Evolutionary conservation across 192 early-diverging fungal species (phyloP).

Genomic region (Coemansia sp.): DNA sequence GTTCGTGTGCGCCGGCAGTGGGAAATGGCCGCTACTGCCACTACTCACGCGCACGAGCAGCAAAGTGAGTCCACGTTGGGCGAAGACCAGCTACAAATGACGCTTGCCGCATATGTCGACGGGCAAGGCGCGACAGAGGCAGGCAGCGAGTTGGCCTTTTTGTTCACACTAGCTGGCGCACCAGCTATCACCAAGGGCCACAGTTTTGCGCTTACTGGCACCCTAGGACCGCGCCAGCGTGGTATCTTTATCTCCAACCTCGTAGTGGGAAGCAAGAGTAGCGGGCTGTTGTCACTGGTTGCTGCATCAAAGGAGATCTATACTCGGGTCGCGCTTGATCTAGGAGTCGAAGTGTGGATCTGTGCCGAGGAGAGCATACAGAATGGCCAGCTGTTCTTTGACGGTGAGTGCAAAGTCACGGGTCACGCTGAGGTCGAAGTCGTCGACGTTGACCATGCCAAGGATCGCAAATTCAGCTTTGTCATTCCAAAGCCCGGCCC

Average conservation of each 20-base stretch:
- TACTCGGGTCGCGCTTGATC: slow-evolving; percentile 30
- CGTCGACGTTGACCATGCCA: slow-evolving; percentile 51
- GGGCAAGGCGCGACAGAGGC: slow-evolving; percentile 13
- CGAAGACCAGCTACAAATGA: slow-evolving; percentile 12
- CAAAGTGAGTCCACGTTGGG: not conserved
- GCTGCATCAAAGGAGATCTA: slow-evolving; percentile 55
- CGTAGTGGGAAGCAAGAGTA: slow-evolving; percentile 14
- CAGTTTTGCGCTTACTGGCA: slow-evolving; percentile 56
- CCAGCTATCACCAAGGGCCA: slow-evolving; percentile 16
- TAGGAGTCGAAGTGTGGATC: slow-evolving; percentile 40
- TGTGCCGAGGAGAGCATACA: slow-evolving; percentile 50
- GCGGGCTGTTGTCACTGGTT: slow-evolving; percentile 21
- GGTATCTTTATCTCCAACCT: slow-evolving; percentile 56
- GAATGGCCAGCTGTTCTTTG: slow-evolving; percentile 50
- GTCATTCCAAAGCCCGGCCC: slow-evolving; percentile 43
- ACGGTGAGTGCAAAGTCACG: slow-evolving; percentile 38
- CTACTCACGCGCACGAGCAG: not conserved
- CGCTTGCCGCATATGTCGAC: slow-evolving; percentile 39
- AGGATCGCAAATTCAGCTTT: slow-evolving; percentile 50
- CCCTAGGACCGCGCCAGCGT: slow-evolving; percentile 42
- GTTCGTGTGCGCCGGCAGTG: slow-evolving; percentile 48
- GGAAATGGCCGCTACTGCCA: slow-evolving; percentile 22
- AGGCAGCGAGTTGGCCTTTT: slow-evolving; percentile 34
- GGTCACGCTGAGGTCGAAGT: slow-evolving; percentile 52
- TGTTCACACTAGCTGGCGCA: slow-evolving; percentile 49